phyloP scores from a whole-genome alignment of 2,329 filamentous ascomycete genomes.

The Botrytis medusae region DNA sequence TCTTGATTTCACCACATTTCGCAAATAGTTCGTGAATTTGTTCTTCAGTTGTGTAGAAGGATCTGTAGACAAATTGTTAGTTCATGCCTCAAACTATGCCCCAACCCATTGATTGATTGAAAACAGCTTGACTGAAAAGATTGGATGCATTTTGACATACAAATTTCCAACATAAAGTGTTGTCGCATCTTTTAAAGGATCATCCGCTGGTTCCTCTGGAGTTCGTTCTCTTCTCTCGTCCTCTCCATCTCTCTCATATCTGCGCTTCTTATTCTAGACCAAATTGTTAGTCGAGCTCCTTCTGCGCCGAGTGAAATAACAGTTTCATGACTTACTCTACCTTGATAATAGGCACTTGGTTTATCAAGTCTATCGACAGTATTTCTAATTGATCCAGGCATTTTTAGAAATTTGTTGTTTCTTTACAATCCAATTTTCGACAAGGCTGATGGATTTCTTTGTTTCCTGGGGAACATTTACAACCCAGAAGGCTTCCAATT shows the following conservation, averaged over 20 bases:
- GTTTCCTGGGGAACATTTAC: conserved; percentile 21
- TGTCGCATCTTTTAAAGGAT: conserved; percentile 81
- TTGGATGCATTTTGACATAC: conserved; percentile 50
- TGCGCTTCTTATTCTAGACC: conserved; percentile 53
- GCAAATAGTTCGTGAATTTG: conserved; percentile 97
- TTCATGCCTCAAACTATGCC: conserved; percentile 8
- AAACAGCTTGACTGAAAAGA: not conserved
- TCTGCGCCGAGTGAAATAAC: conserved; percentile 24
- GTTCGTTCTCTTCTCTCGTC: conserved; percentile 49
- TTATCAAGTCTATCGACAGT: conserved; percentile 92
- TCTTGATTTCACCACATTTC: conserved; percentile 97
- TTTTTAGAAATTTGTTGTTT: conserved; percentile 25
- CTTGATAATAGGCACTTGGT: conserved; percentile 89
- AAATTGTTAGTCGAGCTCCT: conserved; percentile 35
- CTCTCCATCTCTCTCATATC: conserved; percentile 57
- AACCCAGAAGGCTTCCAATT: conserved; percentile 6
- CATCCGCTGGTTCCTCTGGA: conserved; percentile 59
- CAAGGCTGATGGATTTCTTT: conserved; percentile 23
- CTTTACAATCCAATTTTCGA: conserved; percentile 8
- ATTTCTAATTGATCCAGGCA: conserved; percentile 48
- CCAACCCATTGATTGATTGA: not conserved
- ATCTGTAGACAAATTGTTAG: conserved; percentile 49
- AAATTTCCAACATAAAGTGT: conserved; percentile 98
- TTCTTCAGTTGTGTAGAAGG: conserved; percentile 98
- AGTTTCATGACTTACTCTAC: conserved; percentile 59